Percentiles rank a stretch among this genome's conserved stretches.
These are phyloP conservation scores for Pichia inconspicua DNA, from an alignment of 1,139 yeast species.

Conservation along the genomic window DNA sequence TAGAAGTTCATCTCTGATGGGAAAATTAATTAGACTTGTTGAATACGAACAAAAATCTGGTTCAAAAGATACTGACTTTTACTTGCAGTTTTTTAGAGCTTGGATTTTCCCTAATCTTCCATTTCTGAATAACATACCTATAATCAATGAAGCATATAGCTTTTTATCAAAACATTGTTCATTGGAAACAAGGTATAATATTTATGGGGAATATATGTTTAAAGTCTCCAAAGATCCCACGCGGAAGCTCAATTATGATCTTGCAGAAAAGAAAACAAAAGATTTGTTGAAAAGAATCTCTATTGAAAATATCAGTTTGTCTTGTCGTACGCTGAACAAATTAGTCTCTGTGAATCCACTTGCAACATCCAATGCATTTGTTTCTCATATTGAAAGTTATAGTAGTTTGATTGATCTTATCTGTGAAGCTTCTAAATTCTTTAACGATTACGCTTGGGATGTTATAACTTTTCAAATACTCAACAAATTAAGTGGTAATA, in stretches of 20 bases:
- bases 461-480: constrained; percentile 67
- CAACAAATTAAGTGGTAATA: constrained; percentile 61
- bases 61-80: constrained; percentile 31
- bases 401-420: constrained; percentile 76
- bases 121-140: constrained; percentile 51
- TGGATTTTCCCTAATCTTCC: constrained; percentile 65
- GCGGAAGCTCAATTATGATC: constrained; percentile 53
- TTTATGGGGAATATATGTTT: constrained; percentile 73
- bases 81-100: constrained; percentile 61
- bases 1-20: constrained; percentile 39
- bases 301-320: constrained; percentile 55
- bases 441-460: constrained; percentile 81
- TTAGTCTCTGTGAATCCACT: constrained; percentile 82
- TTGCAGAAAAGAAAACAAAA: constrained; percentile 77
- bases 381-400: constrained; percentile 81
- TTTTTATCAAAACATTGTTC: constrained; percentile 45
- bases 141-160: constrained; percentile 52
- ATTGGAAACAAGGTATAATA: constrained; percentile 58
- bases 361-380: constrained; percentile 58
- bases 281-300: constrained; percentile 77
- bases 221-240: constrained; percentile 52
- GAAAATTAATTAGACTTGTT: constrained; percentile 58
- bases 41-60: constrained; percentile 15
- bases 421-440: constrained; percentile 73
- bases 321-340: constrained; percentile 66